phyloP scores from a whole-genome alignment of 208 protist species.

The Wallacemonas rigidus region DNA sequence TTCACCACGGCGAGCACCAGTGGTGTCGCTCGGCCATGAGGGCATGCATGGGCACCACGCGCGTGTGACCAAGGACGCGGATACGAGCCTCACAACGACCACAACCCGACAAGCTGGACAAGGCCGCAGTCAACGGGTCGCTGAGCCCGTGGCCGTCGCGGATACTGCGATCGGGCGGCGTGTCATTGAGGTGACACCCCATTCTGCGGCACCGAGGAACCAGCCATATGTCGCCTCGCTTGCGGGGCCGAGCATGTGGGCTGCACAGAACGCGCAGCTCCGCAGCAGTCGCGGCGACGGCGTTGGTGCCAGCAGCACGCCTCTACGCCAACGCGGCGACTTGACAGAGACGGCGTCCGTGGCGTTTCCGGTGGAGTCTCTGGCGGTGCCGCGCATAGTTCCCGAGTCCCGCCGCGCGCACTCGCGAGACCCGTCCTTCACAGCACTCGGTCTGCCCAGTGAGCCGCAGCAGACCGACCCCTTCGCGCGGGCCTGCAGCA shows the following conservation, averaged over 20 bases:
- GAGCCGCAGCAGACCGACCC: slow-evolving; percentile 14
- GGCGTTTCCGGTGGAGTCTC: slow-evolving; percentile 2
- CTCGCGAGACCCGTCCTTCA: slow-evolving; percentile 13
- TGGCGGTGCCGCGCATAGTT: slow-evolving; percentile 9
- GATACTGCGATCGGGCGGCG: slow-evolving; percentile 11
- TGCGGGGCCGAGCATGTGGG: slow-evolving; percentile 5
- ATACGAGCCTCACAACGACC: too few relatives aligned
- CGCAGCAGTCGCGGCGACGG: not conserved
- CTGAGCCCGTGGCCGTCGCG: not conserved
- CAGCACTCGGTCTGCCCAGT: slow-evolving; percentile 6
- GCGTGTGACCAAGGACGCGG: too few relatives aligned
- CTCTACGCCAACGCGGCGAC: not conserved
- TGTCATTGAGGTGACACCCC: slow-evolving; percentile 9
- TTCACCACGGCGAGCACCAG: not conserved
- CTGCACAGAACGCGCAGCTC: not conserved
- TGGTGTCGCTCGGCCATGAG: too few relatives aligned
- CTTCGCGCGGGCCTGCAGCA: slow-evolving; percentile 10
- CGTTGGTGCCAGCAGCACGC: not conserved
- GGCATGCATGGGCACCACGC: too few relatives aligned
- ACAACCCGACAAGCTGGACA: too few relatives aligned
- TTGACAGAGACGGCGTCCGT: not conserved
- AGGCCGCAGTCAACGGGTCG: too few relatives aligned
- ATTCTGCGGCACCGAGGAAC: not conserved
- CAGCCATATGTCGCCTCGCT: slow-evolving; percentile 4
- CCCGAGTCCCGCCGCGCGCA: slow-evolving; percentile 11